Base-by-base conservation (phyloP, 1,139 yeast species). In the Scheffersomyces parashehatae region DNA sequence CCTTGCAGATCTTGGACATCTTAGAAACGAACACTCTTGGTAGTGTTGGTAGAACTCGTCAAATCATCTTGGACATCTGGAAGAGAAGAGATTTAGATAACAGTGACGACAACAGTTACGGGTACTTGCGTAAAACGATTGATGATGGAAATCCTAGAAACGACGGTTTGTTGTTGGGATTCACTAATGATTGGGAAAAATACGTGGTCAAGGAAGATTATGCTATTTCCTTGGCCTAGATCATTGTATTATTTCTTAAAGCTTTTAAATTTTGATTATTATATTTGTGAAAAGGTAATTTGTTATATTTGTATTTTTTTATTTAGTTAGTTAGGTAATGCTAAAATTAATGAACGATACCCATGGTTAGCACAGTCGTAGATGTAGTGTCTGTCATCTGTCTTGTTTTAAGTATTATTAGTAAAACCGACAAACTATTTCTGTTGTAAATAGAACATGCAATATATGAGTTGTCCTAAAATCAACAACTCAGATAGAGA, bases 121-220 rank as follows among this genome's bases (percentile, higher is more conserved):
- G 62, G n/a, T 33, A 40, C 15, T 14, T 49, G 13, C 41, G 50
- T 32, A 46, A 47, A 28, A 37, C 28, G 28, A 24, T 44, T 24
- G 28, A 33, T 38, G 10, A 29, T 14, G 29, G 42, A 46, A 29
- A 37, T 28, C 9, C 35, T 12, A 10, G 34, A 34, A 34, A 37
- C 26, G 29, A 28, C 39, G 35, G 35, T 10, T 31, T 30, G 15
- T 37, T 45, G 26, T 42, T 59, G 47, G 64, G 64, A 8, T 51
- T 50, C 38, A 46, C 29, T 11, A 65, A 65, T 46, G 70, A 65
- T 41, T 65, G 70, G 70, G 69, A 65, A 37, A 51, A 39, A 16
- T 64, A 48, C 48, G 68, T 65, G 2, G 67, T 60, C 24, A 62
- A 65, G 42, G 55, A 56, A 43, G 55, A 56, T 28, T 57, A 55